Base-by-base conservation (phyloP, 2,329 filamentous ascomycete genomes). In the Pseudophaeomoniella oleicola region DNA sequence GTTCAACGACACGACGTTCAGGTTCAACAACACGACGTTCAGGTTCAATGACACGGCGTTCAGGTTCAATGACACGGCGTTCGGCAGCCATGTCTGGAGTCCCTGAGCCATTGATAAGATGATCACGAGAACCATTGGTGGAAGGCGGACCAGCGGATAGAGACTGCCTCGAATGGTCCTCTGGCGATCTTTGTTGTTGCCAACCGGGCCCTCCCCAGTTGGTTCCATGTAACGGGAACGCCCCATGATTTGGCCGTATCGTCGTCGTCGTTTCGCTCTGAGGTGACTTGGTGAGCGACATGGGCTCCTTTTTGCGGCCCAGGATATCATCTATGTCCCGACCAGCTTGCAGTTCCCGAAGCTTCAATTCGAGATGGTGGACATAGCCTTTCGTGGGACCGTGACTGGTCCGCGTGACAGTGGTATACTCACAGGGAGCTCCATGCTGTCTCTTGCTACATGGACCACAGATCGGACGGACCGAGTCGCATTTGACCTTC, bases 321-420 rank as follows among this genome's bases (percentile, higher is more conserved):
- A 27, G n/a, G n/a, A 27, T n/a, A n/a, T 27, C 22, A 6, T 27
- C 22, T 27, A 27, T 6, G 22, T 27, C 22, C 9, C 22, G 22
- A 27, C 18, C 32, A 34, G 32, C 32, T 18, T 34, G 32, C 10
- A 34, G 13, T 17, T 34, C 32, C 32, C 32, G 32, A 34, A 34
- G 32, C 32, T 34, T 34, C 15, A 34, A 18, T 18, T 34, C 32
- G 14, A 34, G 32, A 13, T 34, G 32, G 19, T 34, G 32, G 12
- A 34, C 32, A 19, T 34, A 34, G 13, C 32, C 32, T 19, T 34
- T 34, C 9, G 32, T 17, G 6, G 32, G 32, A 10, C 32, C 32
- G 32, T 15, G 18, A 13, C 14, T 18, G 16, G 32, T 34, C 13
- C 18, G 15, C 9, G 32, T 17, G 32, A 17, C 32, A 9, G 18